Evolutionary conservation across 495 filamentous ascomycete genomes (phyloP).

Genomic region (Aspergillus coremiiformis): DNA sequence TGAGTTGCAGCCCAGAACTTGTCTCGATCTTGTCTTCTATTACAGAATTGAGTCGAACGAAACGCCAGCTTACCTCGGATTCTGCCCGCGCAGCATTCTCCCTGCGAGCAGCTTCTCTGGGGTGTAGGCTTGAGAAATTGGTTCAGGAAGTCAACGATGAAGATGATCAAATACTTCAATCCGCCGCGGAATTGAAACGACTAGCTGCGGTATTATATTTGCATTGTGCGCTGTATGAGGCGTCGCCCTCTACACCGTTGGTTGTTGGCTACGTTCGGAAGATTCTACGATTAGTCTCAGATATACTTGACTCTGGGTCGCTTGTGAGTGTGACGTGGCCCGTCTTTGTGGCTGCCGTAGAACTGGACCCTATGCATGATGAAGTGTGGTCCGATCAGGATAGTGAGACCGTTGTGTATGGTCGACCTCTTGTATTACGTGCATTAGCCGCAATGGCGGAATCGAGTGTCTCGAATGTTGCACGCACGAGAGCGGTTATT

Average conservation of each 20-base stretch:
- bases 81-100: conserved; percentile 18
- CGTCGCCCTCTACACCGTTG: conserved; percentile 29
- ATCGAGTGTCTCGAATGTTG: conserved; percentile 35
- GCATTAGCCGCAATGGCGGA: conserved; percentile 35
- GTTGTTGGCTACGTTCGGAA: conserved; percentile 30
- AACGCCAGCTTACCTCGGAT: conserved; percentile 22
- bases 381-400: conserved; percentile 30
- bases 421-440: conserved; percentile 33
- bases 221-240: conserved; percentile 36
- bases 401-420: conserved; percentile 17
- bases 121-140: conserved; percentile 24
- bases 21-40: conserved; percentile 34
- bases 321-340: conserved; percentile 35
- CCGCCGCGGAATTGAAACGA: conserved; percentile 37
- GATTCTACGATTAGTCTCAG: conserved; percentile 28
- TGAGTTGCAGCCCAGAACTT: conserved; percentile 40
- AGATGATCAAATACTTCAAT: conserved; percentile 24
- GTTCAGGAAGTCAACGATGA: conserved; percentile 30
- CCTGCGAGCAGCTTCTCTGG: conserved; percentile 25
- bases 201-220: conserved; percentile 36
- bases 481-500: conserved; percentile 36
- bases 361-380: conserved; percentile 35
- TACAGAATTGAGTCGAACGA: conserved; percentile 36
- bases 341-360: conserved; percentile 40
- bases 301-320: conserved; percentile 27